Evolutionary conservation across 1,284 basidiomycete genomes (phyloP).

Genomic region (Melampsora americana): DNA sequence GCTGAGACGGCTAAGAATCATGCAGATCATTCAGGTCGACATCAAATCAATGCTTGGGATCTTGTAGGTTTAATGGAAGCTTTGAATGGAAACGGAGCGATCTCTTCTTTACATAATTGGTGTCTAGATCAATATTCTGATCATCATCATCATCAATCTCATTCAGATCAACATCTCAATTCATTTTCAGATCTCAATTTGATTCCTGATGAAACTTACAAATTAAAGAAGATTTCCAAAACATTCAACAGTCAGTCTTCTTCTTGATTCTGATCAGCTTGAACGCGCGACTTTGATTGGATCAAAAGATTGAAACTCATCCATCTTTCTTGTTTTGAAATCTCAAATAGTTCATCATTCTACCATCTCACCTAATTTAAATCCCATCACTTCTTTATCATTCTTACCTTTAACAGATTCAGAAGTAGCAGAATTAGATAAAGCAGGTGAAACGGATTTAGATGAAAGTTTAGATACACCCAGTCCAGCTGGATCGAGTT

Average conservation of each 20-base stretch:
- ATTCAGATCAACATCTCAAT: background rate
- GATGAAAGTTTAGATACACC: constrained; percentile 14
- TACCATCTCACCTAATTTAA: background rate
- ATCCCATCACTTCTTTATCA: constrained; percentile 22
- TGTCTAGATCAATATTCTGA: background rate
- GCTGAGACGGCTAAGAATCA: background rate
- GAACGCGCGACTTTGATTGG: too few relatives aligned
- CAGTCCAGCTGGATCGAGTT: constrained; percentile 4
- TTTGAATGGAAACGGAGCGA: background rate
- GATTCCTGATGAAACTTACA: background rate
- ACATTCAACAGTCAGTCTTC: too few relatives aligned
- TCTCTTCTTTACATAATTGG: constrained; percentile 22
- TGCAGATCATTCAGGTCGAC: constrained; percentile 17
- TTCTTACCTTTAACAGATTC: constrained; percentile 21
- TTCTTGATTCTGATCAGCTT: too few relatives aligned
- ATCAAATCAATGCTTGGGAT: constrained; percentile 28
- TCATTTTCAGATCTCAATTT: background rate
- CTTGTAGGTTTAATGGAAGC: background rate
- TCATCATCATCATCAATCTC: too few relatives aligned
- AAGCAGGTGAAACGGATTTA: constrained; percentile 6
- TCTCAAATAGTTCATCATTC: background rate
- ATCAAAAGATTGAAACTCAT: too few relatives aligned
- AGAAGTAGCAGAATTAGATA: constrained; percentile 22
- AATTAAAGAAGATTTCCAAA: too few relatives aligned
- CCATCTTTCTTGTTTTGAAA: background rate